Percentiles rank a stretch among this genome's conserved stretches.
Evolutionary conservation across 2,329 filamentous ascomycete species (phyloP).

Genomic region (Aureobasidium lini): DNA sequence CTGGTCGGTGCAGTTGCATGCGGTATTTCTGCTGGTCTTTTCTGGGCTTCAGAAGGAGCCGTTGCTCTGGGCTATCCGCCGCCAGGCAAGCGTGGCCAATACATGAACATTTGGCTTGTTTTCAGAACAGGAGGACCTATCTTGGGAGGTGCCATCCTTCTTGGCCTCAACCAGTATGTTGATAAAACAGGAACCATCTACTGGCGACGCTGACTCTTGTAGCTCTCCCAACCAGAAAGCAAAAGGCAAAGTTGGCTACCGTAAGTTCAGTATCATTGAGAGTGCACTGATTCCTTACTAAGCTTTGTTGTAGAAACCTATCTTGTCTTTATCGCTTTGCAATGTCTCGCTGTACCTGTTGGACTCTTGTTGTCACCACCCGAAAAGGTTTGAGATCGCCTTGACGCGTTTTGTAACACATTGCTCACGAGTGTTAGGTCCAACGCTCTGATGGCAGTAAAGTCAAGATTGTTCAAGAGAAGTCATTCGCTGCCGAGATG

Average conservation of each 20-base stretch:
- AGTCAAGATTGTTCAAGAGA: constrained; percentile 31
- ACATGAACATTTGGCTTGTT: constrained; percentile 44
- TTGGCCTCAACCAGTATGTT: constrained; percentile 38
- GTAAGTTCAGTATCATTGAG: neutral
- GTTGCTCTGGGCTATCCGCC: constrained; percentile 45
- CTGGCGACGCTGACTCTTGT: neutral
- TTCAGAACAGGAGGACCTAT: constrained; percentile 45
- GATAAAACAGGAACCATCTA: neutral
- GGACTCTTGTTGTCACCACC: constrained; percentile 34
- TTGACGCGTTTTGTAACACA: no score
- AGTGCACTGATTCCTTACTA: neutral
- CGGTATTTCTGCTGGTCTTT: constrained; percentile 43
- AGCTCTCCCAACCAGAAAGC: constrained; percentile 31
- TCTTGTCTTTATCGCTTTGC: constrained; percentile 37
- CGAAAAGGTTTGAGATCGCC: constrained; percentile 23
- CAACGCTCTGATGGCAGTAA: constrained; percentile 35
- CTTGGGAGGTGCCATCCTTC: constrained; percentile 40
- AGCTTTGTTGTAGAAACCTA: constrained; percentile 28
- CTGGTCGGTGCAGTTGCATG: constrained; percentile 42
- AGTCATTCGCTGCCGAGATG: constrained; percentile 35
- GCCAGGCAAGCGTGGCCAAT: constrained; percentile 39
- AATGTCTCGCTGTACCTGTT: constrained; percentile 31
- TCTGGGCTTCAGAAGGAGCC: constrained; percentile 46
- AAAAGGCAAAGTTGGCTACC: constrained; percentile 28
- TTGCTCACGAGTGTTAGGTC: constrained; percentile 20